Evolutionary conservation across 768 basidiomycete genomes (phyloP).

Genomic region (Serendipita sp.): DNA sequence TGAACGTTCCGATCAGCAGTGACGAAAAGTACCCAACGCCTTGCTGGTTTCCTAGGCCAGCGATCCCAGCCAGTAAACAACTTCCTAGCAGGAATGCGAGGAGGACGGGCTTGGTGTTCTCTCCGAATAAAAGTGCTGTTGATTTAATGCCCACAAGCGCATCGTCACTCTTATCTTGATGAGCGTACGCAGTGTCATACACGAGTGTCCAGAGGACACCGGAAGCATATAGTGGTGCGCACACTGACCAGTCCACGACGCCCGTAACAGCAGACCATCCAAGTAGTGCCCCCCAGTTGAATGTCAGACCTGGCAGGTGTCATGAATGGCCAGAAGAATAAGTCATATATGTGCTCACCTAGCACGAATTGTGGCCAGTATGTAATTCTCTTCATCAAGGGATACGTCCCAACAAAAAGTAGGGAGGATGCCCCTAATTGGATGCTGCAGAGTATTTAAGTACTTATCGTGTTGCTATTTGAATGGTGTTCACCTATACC

Average conservation of each 20-base stretch:
- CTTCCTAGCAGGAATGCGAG: conserved; percentile 28
- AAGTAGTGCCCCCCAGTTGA: conserved; percentile 92
- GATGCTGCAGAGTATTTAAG: conserved; percentile 36
- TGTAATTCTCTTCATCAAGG: conserved; percentile 92
- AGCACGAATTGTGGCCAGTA: conserved; percentile 95
- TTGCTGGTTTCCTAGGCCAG: background rate
- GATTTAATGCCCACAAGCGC: conserved; percentile 76
- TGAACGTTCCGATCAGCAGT: background rate
- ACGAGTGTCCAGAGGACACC: conserved; percentile 88
- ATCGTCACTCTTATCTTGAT: conserved; percentile 92
- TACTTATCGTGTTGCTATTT: too few relatives aligned
- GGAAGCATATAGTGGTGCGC: conserved; percentile 77
- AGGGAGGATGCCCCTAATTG: conserved; percentile 82
- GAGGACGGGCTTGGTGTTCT: conserved; percentile 59
- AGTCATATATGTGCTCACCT: conserved; percentile 32
- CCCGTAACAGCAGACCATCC: conserved; percentile 94
- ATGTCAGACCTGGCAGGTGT: conserved; percentile 54
- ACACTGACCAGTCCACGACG: conserved; percentile 61
- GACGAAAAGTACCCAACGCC: background rate
- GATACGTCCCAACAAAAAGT: conserved; percentile 75
- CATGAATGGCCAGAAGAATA: background rate
- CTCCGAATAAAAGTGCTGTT: conserved; percentile 82
- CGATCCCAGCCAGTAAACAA: background rate
- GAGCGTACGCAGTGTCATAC: conserved; percentile 96
- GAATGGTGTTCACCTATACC: conserved; percentile 53